phyloP scores from a whole-genome alignment of 768 basidiomycete species.

The Tubosaeta sp. region DNA sequence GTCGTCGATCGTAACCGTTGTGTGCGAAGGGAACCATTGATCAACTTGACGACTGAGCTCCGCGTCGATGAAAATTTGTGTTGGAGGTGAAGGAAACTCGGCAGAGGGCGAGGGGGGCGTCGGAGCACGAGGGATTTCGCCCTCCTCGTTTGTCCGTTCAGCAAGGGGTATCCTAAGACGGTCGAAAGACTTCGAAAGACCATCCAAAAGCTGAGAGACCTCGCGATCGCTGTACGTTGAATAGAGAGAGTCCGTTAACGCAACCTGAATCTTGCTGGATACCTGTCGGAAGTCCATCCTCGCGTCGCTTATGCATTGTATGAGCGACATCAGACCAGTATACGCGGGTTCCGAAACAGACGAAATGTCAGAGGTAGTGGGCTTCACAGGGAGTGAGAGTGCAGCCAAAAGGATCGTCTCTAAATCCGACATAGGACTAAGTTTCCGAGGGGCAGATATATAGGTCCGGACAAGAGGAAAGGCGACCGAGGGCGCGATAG shows the following conservation, averaged over 20 bases:
- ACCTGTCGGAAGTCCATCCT: conserved; percentile 28
- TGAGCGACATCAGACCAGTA: conserved; percentile 38
- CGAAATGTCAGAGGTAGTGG: conserved; percentile 3
- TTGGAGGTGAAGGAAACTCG: conserved; percentile 9
- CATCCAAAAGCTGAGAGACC: conserved; percentile 22
- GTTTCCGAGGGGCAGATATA: conserved; percentile 32
- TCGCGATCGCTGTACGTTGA: conserved; percentile 13
- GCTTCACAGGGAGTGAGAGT: conserved; percentile 23
- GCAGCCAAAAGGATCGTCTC: conserved; percentile 41
- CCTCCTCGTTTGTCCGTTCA: conserved; percentile 10
- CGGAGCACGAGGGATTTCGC: conserved; percentile 1
- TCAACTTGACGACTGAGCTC: conserved; percentile 31
- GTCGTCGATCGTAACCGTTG: conserved; percentile 26
- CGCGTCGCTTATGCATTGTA: conserved; percentile 37
- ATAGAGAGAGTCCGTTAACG: conserved; percentile 25
- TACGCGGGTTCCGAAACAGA: conserved; percentile 29
- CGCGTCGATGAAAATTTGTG: conserved; percentile 21
- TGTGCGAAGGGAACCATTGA: conserved; percentile 28
- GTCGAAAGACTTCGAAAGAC: conserved; percentile 15
- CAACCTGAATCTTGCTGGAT: conserved; percentile 17
- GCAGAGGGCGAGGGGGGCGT: conserved; percentile 12
- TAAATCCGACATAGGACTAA: conserved; percentile 39
- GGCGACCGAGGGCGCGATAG: conserved; percentile 33
- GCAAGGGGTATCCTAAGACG: conserved; percentile 19
- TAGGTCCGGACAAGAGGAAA: conserved; percentile 45